These are phyloP conservation scores for Boechera divaricarpa DNA, from an alignment of 345 rosid species.

Conservation along the genomic window DNA sequence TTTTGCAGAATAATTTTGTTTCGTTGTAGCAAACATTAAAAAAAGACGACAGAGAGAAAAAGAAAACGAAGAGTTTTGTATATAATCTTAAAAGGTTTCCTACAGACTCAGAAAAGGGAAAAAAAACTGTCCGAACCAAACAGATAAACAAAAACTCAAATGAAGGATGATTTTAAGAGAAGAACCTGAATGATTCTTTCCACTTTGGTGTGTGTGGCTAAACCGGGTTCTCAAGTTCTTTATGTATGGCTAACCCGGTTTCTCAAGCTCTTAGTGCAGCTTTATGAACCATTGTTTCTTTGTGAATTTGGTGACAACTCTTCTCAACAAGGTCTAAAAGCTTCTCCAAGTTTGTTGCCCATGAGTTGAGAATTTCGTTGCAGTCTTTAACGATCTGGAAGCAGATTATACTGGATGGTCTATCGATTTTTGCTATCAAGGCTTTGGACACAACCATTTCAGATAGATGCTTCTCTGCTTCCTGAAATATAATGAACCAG, in stretches of 20 bases:
- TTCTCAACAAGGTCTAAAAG: conserved; percentile 94
- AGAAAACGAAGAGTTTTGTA: conserved; percentile 1
- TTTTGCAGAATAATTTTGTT: conserved; percentile 7
- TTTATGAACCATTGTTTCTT: conserved; percentile 93
- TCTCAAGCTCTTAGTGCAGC: conserved; percentile 69
- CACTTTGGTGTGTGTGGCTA: neutral
- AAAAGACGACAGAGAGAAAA: neutral
- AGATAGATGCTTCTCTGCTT: conserved; percentile 93
- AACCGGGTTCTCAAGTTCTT: conserved; percentile 54
- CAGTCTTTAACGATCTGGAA: conserved; percentile 81
- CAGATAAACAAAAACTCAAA: conserved; percentile 4
- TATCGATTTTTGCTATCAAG: conserved; percentile 78
- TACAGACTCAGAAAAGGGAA: neutral
- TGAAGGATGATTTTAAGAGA: neutral
- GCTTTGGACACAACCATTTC: conserved; percentile 94
- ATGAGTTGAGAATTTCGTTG: conserved; percentile 85
- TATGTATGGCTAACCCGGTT: neutral
- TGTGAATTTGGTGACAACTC: conserved; percentile 97
- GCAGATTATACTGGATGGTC: conserved; percentile 73
- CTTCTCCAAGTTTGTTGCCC: conserved; percentile 89
- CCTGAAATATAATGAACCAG: conserved; percentile 51
- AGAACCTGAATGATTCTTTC: conserved; percentile 2
- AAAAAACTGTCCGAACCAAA: neutral
- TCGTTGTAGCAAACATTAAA: neutral
- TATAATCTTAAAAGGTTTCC: conserved; percentile 15